These are phyloP conservation scores for Chionographis japonica DNA, from an alignment of 106 monocot genomes.

Conservation along the genomic window DNA sequence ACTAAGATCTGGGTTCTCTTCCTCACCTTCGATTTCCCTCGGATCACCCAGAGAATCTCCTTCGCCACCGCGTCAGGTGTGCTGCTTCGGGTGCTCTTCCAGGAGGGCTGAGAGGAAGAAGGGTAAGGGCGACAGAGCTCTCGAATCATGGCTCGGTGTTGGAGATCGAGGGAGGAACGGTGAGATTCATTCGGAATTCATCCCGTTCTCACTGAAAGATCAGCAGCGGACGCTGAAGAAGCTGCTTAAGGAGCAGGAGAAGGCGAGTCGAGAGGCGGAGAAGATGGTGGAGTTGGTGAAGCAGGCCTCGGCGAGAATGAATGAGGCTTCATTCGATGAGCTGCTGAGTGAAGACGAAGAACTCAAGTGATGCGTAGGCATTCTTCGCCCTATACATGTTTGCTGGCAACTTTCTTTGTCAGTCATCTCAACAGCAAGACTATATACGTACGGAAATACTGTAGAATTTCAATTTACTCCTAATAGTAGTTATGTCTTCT, in stretches of 20 bases:
- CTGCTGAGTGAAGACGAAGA: constrained; percentile 19
- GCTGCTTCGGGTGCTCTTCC: constrained; percentile 47
- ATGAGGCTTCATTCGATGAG: constrained; percentile 33
- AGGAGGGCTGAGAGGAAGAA: constrained; percentile 29
- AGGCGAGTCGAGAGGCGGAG: constrained; percentile 40
- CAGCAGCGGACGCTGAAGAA: constrained; percentile 37
- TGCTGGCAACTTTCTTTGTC: too few species aligned
- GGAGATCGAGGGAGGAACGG: constrained; percentile 4
- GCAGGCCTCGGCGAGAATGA: constrained; percentile 35
- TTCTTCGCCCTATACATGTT: too few species aligned
- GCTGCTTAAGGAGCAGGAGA: constrained; percentile 48
- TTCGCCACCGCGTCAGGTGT: constrained; percentile 22
- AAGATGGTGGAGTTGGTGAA: constrained; percentile 41
- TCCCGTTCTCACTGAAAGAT: constrained; percentile 28
- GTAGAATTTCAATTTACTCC: too few species aligned
- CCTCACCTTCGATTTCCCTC: background rate
- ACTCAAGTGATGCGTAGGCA: constrained; percentile 14
- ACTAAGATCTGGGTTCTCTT: constrained; percentile 1
- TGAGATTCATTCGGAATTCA: constrained; percentile 33
- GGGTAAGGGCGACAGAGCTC: background rate
- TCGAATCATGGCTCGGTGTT: background rate
- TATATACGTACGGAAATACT: too few species aligned
- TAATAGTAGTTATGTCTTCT: too few species aligned
- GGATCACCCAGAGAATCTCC: constrained; percentile 6
- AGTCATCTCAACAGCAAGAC: too few species aligned